A percentile compares a stretch with the other conserved stretches of the same genome.
Conservation (phyloP, 345 rosid species). For the Excoecaria cochinchinensis region DNA sequence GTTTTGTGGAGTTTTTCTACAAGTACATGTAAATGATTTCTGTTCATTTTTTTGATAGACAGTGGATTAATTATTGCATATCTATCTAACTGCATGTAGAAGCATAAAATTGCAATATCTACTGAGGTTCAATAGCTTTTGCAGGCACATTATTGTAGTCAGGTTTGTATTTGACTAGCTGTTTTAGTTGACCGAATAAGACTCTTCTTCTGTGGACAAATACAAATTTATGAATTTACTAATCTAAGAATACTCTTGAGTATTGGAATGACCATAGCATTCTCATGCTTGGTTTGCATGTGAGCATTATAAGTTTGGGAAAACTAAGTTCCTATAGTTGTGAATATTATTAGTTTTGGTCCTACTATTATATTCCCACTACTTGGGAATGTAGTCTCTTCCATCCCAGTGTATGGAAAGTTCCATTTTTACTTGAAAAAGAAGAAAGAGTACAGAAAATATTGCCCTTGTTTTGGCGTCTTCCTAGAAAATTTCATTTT, state of each 20-base stretch:
- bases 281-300: neutral
- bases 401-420: neutral
- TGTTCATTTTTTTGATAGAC: neutral
- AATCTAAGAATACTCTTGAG: too few species aligned
- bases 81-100: neutral
- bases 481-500: neutral
- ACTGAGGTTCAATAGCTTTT: neutral
- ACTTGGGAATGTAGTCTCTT: neutral
- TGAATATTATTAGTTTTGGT: neutral
- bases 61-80: neutral
- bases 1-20: neutral
- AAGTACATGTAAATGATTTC: neutral
- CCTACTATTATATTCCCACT: neutral
- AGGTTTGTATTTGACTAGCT: neutral
- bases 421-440: neutral
- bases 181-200: neutral
- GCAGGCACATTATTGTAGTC: neutral
- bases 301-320: neutral
- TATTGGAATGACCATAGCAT: neutral
- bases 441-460: neutral
- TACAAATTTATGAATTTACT: too few species aligned
- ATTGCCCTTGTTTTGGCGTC: neutral
- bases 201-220: neutral
- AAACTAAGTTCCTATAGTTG: neutral
- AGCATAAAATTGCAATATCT: neutral